phyloP scores from a whole-genome alignment of 208 protist species.

The Wallacemonas rigidus region DNA sequence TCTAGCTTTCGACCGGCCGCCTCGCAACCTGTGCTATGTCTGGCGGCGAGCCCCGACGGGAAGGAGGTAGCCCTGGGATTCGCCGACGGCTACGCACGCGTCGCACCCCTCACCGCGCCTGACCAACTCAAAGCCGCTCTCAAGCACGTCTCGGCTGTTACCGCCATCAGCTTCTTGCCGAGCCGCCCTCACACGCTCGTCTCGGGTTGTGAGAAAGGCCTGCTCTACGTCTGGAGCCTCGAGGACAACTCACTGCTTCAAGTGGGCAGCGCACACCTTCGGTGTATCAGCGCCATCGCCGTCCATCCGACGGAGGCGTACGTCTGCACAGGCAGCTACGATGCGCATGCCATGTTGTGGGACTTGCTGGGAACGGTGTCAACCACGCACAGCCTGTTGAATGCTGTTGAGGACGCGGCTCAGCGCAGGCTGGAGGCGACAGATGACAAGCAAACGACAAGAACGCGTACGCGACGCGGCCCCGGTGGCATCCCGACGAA shows the following conservation, averaged over 20 bases:
- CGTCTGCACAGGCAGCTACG: constrained; percentile 58
- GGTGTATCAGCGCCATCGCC: constrained; percentile 54
- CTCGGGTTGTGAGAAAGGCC: constrained; percentile 88
- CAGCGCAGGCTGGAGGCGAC: no score
- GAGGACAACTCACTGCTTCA: constrained; percentile 71
- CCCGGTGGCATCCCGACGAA: constrained; percentile 4
- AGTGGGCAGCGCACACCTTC: constrained; percentile 50
- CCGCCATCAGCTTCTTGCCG: constrained; percentile 74
- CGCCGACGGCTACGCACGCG: constrained; percentile 56
- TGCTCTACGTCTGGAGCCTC: constrained; percentile 86
- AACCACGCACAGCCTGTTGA: constrained; percentile 28
- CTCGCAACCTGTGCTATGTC: constrained; percentile 44
- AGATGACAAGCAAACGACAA: background rate
- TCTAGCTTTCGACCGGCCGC: constrained; percentile 35
- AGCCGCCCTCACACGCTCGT: constrained; percentile 71
- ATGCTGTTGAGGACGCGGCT: constrained; percentile 4
- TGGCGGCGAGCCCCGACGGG: constrained; percentile 53
- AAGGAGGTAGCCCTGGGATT: constrained; percentile 57
- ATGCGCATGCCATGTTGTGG: constrained; percentile 75
- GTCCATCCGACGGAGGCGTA: constrained; percentile 57
- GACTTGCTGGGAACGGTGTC: constrained; percentile 29
- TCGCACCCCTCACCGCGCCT: constrained; percentile 28
- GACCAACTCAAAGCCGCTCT: constrained; percentile 32
- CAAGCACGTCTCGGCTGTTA: constrained; percentile 41
- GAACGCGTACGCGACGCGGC: background rate